phyloP scores from a whole-genome alignment of 257 asterid genomes.

The Gentiana dahurica region DNA sequence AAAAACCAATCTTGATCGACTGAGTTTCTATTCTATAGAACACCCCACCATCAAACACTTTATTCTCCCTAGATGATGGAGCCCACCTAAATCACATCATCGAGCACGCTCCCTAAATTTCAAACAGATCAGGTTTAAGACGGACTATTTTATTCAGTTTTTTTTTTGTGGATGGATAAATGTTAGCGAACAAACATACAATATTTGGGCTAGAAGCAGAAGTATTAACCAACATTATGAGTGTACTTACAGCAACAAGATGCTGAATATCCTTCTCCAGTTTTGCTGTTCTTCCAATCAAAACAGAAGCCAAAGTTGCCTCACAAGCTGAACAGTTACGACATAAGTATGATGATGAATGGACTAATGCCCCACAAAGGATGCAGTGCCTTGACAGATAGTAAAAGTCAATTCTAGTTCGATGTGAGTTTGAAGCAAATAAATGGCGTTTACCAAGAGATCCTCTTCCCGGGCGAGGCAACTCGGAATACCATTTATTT shows the following conservation, averaged over 20 bases:
- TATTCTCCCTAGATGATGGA: too few species aligned
- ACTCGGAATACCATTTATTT: conserved; percentile 71
- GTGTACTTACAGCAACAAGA: conserved; percentile 72
- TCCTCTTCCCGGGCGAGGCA: conserved; percentile 80
- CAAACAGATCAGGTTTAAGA: too few species aligned
- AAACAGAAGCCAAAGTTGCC: conserved; percentile 46
- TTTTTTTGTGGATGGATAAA: too few species aligned
- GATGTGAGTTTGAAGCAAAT: conserved; percentile 32
- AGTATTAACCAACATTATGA: neutral
- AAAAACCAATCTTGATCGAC: too few species aligned
- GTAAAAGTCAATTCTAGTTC: conserved; percentile 73
- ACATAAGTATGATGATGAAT: conserved; percentile 55
- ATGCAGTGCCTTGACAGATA: conserved; percentile 72
- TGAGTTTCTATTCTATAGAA: too few species aligned
- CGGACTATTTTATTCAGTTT: too few species aligned
- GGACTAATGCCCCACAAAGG: conserved; percentile 71
- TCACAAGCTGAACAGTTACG: conserved; percentile 49
- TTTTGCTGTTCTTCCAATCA: conserved; percentile 71
- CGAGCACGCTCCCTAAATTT: too few species aligned
- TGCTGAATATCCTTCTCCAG: conserved; percentile 74
- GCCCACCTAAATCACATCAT: too few species aligned
- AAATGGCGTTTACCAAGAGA: conserved; percentile 41
- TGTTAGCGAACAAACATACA: neutral
- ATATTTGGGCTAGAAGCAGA: neutral
- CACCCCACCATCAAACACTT: too few species aligned